These are phyloP conservation scores for Logfia minima DNA, from an alignment of 129 eudicot genomes.

Conservation along the genomic window DNA sequence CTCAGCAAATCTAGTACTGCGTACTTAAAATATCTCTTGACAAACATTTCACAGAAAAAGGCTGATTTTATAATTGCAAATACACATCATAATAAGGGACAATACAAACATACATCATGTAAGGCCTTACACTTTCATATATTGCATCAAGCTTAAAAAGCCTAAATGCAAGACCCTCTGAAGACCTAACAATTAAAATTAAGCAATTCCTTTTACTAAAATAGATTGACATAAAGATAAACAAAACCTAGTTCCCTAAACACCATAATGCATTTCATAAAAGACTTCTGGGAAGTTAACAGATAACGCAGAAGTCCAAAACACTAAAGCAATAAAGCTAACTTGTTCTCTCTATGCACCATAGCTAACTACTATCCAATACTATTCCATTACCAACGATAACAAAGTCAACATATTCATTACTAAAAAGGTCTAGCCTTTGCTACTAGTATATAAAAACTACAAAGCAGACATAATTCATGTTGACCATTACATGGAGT, in stretches of 20 bases:
- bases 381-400: conserved; percentile 15
- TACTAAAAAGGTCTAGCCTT: background rate
- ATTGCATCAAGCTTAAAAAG: background rate
- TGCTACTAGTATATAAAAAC: conserved; percentile 18
- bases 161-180: background rate
- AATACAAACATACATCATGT: background rate
- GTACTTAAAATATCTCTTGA: background rate
- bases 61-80: background rate
- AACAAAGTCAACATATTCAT: conserved; percentile 22
- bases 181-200: background rate
- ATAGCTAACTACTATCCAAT: conserved; percentile 25
- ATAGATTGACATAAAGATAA: background rate
- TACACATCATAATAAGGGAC: background rate
- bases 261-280: background rate
- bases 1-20: too few relatives aligned
- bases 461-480: conserved; percentile 21
- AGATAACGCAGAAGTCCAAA: conserved; percentile 1
- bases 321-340: conserved; percentile 21
- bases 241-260: background rate
- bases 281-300: background rate
- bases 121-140: background rate
- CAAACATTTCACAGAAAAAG: background rate
- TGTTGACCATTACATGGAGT: background rate
- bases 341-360: conserved; percentile 34
- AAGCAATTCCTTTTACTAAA: background rate